Base-by-base conservation (phyloP, 1,284 basidiomycete species). In the Erythrobasidium hasegawianum region DNA sequence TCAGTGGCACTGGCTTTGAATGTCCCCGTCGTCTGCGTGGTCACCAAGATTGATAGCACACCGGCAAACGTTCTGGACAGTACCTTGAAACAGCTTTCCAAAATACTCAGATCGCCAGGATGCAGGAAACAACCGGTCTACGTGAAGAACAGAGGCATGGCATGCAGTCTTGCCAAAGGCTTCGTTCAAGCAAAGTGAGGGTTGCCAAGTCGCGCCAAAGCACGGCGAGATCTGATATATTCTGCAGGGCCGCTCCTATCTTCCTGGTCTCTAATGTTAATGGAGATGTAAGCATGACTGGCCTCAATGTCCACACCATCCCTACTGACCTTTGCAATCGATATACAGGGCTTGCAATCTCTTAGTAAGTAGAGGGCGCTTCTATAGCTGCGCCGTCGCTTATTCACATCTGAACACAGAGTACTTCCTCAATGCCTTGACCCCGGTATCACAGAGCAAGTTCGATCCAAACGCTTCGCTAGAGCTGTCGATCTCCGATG, bases 241-340 rank as follows among this genome's bases (percentile, higher is more conserved):
- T 16, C 41, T 54, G 22, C 45, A 64, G 67, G 26, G 77, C 96
- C 74, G 95, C 92, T 74, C 94, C 94, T 0, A 87, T 96, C 69
- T 97, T 97, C 80, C 86, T 88, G 76, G 81, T 96, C 29, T 96
- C 92, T 10, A 98, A 97, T 75, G 93, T 97, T 8, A 95, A 92
- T 0, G 96, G 96, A 18, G 84, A 88, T 71, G 91, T 82, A 83
- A 71, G 87, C 88, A 70, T 64, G 82, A 75, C 43, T 38, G n/a
- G n/a, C n/a, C n/a, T n/a, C n/a, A n/a, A n/a, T n/a, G n/a, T n/a
- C n/a, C n/a, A n/a, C n/a, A n/a, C n/a, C n/a, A n/a, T n/a, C n/a
- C n/a, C n/a, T n/a, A n/a, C n/a, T n/a, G n/a, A n/a, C n/a, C n/a
- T n/a, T n/a, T n/a, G n/a, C n/a, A n/a, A n/a, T n/a, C n/a, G n/a